Evolutionary conservation across 164 flowering plant genomes (phyloP).

Genomic region (Buxus sempervirens): DNA sequence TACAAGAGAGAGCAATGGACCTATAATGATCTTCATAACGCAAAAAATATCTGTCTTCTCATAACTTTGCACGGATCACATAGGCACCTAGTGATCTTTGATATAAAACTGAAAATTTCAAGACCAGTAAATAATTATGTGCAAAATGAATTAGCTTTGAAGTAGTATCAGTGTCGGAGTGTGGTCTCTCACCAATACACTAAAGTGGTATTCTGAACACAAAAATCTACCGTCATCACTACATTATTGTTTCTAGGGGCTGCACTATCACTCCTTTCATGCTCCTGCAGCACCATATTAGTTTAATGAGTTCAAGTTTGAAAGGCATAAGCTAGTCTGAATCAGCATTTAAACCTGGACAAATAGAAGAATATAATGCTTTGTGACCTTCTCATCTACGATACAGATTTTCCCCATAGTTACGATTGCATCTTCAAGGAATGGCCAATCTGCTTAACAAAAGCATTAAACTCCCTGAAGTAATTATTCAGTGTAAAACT

Average conservation of each 20-base stretch:
- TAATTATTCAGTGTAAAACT: constrained; percentile 68
- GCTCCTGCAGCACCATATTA: constrained; percentile 55
- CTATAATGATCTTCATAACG: constrained; percentile 87
- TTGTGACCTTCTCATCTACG: constrained; percentile 82
- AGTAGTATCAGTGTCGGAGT: not conserved
- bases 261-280: constrained; percentile 79
- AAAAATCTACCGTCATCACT: constrained; percentile 86
- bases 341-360: constrained; percentile 64
- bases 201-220: constrained; percentile 88
- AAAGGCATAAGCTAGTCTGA: not conserved
- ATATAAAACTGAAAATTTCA: constrained; percentile 62
- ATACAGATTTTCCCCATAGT: constrained; percentile 96
- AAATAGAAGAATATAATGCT: constrained; percentile 86
- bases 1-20: constrained; percentile 28
- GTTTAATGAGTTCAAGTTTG: not conserved
- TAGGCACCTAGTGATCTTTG: constrained; percentile 87
- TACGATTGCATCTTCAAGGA: constrained; percentile 78
- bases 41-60: constrained; percentile 86
- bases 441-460: constrained; percentile 55
- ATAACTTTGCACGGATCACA: constrained; percentile 96
- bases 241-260: constrained; percentile 86
- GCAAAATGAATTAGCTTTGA: not conserved
- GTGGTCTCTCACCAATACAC: constrained; percentile 75
- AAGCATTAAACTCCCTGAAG: constrained; percentile 50
- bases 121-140: constrained; percentile 7